Base-by-base conservation (phyloP, 2,329 filamentous ascomycete species). In the Rhytidhysteron rufulum region DNA sequence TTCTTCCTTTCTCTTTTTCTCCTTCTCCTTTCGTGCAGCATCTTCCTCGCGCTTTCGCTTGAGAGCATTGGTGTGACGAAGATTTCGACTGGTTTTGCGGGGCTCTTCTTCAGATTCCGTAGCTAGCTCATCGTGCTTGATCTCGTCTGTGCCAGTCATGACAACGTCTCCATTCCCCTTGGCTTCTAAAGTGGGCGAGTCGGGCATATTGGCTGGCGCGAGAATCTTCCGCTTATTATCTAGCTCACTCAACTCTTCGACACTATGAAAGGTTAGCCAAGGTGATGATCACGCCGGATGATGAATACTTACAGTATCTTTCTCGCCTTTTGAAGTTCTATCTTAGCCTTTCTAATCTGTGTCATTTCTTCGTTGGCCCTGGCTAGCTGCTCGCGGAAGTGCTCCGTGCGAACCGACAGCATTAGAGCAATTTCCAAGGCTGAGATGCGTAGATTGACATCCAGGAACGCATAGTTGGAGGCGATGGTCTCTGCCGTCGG, bases 331-430 rank as follows among this genome's bases (percentile, higher is more conserved):
- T 97, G 91, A 67, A 82, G 85, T 50, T 95, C 88, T 45, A 96
- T 95, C 70, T 95, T 96, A 61, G 94, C 86, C 66, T 98, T 98
- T 36, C 93, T 83, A 58, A 94, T 88, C 40, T 83, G 81, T 2
- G 93, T 98, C 90, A 97, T 96, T 39, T 88, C 86, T 58, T 91
- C 87, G 49, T 86, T 88, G 67, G 90, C 95, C 47, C 91, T 85
- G 51, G 95, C 88, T 74, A 98, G 85, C 60, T 94, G 95, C 13
- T 81, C 83, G 39, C 91, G 83, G 51, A 97, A 79, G 2, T 86
- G 83, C 60, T 88, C 90, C 0, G 93, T 96, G 56, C 89, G 85
- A 41, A 90, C 77, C 2, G 87, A 90, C 45, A 97, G 73, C 72
- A 91, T 83, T 62, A 88, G 88, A 41, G 96, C 79, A 25, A 94